A percentile compares a stretch with the other conserved stretches of the same genome.
Evolutionary conservation across 2,329 filamentous ascomycete species (phyloP).

Genomic region (Arthrobotrys entomopaga): DNA sequence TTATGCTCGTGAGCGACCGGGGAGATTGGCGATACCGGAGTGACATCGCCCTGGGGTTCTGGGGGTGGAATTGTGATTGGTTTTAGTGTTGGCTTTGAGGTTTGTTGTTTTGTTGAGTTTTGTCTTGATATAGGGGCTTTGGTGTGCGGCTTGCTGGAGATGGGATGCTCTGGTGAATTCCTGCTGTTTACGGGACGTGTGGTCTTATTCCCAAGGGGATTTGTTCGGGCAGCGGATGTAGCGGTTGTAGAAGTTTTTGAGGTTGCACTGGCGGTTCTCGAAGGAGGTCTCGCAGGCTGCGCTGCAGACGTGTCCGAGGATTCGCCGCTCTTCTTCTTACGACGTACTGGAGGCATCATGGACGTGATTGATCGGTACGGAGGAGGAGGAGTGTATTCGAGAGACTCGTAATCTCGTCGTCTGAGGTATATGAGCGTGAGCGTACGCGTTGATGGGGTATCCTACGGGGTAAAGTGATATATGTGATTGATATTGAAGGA

Average conservation of each 20-base stretch:
- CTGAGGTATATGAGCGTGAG: constrained; percentile 4
- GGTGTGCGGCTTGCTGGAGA: constrained; percentile 16
- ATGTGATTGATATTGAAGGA: constrained; percentile 3
- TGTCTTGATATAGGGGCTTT: constrained; percentile 38
- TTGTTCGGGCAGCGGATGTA: constrained; percentile 33
- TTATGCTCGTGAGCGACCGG: constrained; percentile 49
- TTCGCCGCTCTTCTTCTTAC: constrained; percentile 52
- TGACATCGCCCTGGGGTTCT: constrained; percentile 20
- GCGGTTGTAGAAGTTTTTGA: constrained; percentile 14
- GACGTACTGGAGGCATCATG: constrained; percentile 50
- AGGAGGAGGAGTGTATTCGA: not conserved
- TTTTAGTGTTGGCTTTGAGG: constrained; percentile 25
- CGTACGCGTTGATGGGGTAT: constrained; percentile 16
- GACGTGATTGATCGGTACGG: constrained; percentile 1
- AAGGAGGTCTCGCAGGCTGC: constrained; percentile 13
- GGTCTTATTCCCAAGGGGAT: constrained; percentile 47
- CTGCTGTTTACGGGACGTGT: constrained; percentile 40
- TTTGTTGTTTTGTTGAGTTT: constrained; percentile 25
- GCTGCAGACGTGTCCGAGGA: constrained; percentile 38
- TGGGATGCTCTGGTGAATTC: constrained; percentile 28
- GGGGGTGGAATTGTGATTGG: constrained; percentile 32
- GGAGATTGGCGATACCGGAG: constrained; percentile 45
- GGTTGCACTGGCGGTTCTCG: constrained; percentile 25
- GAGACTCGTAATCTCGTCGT: constrained; percentile 5
- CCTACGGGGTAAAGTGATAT: not conserved